phyloP scores from a whole-genome alignment of 768 basidiomycete genomes.

The Russula dissimulans region DNA sequence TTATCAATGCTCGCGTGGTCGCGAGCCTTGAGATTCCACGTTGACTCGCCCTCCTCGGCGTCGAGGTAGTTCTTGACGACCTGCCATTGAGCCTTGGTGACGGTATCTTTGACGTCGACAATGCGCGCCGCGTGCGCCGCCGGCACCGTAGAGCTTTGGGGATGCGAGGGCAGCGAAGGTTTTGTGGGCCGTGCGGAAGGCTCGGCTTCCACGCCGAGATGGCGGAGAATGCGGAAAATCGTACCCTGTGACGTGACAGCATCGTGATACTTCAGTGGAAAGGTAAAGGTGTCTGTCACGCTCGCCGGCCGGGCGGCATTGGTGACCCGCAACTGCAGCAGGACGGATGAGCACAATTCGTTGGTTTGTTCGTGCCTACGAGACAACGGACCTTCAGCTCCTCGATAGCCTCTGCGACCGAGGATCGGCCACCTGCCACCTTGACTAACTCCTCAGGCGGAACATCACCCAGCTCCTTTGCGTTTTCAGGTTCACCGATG shows the following conservation, averaged over 20 bases:
- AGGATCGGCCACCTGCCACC: slow-evolving; percentile 72
- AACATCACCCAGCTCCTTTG: slow-evolving; percentile 53
- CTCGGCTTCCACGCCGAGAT: slow-evolving; percentile 76
- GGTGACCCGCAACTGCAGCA: slow-evolving; percentile 44
- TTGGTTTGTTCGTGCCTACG: background rate
- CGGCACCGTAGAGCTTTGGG: slow-evolving; percentile 32
- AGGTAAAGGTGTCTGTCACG: slow-evolving; percentile 48
- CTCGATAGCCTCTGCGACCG: slow-evolving; percentile 67
- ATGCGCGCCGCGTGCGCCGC: slow-evolving; percentile 55
- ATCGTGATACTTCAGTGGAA: slow-evolving; percentile 83
- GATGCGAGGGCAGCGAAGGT: slow-evolving; percentile 50
- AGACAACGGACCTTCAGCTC: slow-evolving; percentile 56
- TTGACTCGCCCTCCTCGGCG: slow-evolving; percentile 72
- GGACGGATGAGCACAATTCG: background rate
- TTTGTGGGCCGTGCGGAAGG: slow-evolving; percentile 56
- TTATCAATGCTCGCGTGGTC: slow-evolving; percentile 71
- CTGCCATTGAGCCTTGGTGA: slow-evolving; percentile 58
- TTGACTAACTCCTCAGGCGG: slow-evolving; percentile 81
- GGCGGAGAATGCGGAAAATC: slow-evolving; percentile 78
- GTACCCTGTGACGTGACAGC: slow-evolving; percentile 79
- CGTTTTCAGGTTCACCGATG: slow-evolving; percentile 73
- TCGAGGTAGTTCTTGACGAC: slow-evolving; percentile 70
- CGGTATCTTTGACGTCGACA: slow-evolving; percentile 51
- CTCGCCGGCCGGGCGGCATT: slow-evolving; percentile 39
- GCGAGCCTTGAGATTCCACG: slow-evolving; percentile 77